These are phyloP conservation scores for Eucalyptus curtisii DNA, from an alignment of 345 rosid genomes.

Conservation along the genomic window DNA sequence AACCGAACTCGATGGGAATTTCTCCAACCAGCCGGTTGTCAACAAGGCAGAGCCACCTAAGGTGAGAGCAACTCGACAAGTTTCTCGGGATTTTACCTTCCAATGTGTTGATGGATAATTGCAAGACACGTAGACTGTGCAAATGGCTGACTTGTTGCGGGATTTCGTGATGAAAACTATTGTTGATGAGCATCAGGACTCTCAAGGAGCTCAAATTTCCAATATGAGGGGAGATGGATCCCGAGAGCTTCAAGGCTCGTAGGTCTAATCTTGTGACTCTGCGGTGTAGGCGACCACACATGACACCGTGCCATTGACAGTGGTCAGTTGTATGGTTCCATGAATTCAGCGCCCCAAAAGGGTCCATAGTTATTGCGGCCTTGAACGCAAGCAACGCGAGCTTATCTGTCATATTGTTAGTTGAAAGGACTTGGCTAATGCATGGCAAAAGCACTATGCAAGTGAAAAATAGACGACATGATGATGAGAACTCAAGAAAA, in stretches of 20 bases:
- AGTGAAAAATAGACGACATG: too few species aligned
- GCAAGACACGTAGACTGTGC: neutral
- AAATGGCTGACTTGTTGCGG: neutral
- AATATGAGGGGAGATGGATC: neutral
- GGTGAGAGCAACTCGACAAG: neutral
- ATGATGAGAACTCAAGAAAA: too few species aligned
- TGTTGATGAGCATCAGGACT: neutral
- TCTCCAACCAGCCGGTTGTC: neutral
- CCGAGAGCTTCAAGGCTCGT: neutral
- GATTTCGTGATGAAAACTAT: neutral
- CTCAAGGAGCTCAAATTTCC: neutral
- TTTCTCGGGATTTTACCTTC: conserved; percentile 1
- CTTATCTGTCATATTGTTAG: neutral
- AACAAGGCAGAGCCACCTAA: fast-evolving
- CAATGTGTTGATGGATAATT: neutral
- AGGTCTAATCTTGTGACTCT: neutral
- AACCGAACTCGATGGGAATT: conserved; percentile 2
- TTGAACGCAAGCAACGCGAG: neutral
- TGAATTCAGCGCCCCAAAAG: neutral
- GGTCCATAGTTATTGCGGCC: neutral
- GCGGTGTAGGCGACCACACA: neutral
- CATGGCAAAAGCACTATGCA: neutral
- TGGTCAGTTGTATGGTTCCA: neutral
- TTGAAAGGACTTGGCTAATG: neutral
- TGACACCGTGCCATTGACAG: neutral